Percentiles rank a stretch among this genome's conserved stretches.
Conservation (phyloP, 495 filamentous ascomycete genomes). For the Pseudevernia furfuracea region DNA sequence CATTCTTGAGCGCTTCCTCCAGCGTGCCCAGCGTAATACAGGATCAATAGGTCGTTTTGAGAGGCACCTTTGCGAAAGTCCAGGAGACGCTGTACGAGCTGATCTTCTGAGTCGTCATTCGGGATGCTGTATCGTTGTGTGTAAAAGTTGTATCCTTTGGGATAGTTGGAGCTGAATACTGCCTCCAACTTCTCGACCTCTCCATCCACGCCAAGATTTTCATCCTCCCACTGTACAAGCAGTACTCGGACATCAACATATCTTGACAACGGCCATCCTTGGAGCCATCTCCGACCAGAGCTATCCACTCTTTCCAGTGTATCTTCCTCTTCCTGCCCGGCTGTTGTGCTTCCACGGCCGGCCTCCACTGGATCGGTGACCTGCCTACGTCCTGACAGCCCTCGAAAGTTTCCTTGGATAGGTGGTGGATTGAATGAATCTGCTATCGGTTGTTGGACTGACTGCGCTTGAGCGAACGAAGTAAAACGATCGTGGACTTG, state of each 20-base stretch:
- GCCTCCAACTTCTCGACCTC: conserved; percentile 10
- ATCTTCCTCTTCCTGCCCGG: neutral
- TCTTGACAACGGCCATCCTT: neutral
- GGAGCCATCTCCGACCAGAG: neutral
- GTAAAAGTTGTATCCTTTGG: conserved; percentile 7
- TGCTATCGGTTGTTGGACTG: neutral
- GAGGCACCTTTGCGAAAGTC: conserved; percentile 7
- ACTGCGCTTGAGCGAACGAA: too few relatives aligned
- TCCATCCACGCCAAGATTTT: conserved; percentile 15
- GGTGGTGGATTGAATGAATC: neutral
- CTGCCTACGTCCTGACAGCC: neutral
- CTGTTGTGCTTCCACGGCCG: neutral
- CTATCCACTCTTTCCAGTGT: neutral
- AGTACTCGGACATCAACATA: conserved; percentile 16
- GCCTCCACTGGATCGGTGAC: neutral
- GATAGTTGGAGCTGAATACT: conserved; percentile 8
- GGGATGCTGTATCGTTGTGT: conserved; percentile 14
- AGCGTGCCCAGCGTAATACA: conserved; percentile 18
- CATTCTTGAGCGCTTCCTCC: conserved; percentile 9
- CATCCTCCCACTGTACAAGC: conserved; percentile 20
- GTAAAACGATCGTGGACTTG: too few relatives aligned
- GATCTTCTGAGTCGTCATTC: conserved; percentile 10
- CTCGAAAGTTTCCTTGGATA: neutral
- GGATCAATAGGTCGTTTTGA: neutral
- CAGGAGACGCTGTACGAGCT: neutral